Evolutionary conservation across 2,329 filamentous ascomycete genomes (phyloP).

Genomic region (Sarocladium oryzae): DNA sequence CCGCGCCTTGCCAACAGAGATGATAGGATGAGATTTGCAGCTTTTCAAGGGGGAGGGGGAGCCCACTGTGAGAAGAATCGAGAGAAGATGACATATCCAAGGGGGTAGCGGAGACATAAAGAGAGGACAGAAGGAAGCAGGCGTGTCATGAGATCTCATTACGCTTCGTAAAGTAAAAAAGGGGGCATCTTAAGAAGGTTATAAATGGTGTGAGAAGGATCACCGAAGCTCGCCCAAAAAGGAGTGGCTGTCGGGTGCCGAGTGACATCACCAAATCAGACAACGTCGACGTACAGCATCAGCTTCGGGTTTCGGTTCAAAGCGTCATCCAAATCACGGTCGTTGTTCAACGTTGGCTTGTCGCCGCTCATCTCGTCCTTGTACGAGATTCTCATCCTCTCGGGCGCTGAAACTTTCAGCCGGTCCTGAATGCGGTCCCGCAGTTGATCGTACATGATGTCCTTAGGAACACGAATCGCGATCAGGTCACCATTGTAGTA

Average conservation of each 20-base stretch:
- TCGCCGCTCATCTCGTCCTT: slow-evolving; percentile 75
- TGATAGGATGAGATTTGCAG: not conserved
- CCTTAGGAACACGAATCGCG: slow-evolving; percentile 77
- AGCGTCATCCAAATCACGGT: slow-evolving; percentile 75
- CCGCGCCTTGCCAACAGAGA: not conserved
- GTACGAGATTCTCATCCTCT: slow-evolving; percentile 76
- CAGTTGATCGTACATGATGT: slow-evolving; percentile 71
- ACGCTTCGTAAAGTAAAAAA: slow-evolving; percentile 4
- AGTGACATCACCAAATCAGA: slow-evolving; percentile 11
- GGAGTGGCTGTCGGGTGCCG: not conserved
- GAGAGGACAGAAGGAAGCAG: not conserved
- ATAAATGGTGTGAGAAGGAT: slow-evolving; percentile 3
- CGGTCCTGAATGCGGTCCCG: slow-evolving; percentile 80
- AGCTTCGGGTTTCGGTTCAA: slow-evolving; percentile 83
- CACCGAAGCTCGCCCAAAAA: not conserved
- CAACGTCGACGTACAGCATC: slow-evolving; percentile 62
- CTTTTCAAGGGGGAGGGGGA: not conserved
- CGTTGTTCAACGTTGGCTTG: slow-evolving; percentile 67
- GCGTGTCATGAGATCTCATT: slow-evolving; percentile 5
- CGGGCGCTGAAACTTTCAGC: slow-evolving; percentile 62
- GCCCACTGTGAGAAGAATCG: not conserved
- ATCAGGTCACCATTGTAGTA: slow-evolving; percentile 90
- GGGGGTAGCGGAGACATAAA: not conserved
- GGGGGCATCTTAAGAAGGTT: not conserved
- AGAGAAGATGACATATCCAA: slow-evolving; percentile 1